phyloP scores from a whole-genome alignment of 208 protist genomes.

The Acanthamoeba lenticulata region DNA sequence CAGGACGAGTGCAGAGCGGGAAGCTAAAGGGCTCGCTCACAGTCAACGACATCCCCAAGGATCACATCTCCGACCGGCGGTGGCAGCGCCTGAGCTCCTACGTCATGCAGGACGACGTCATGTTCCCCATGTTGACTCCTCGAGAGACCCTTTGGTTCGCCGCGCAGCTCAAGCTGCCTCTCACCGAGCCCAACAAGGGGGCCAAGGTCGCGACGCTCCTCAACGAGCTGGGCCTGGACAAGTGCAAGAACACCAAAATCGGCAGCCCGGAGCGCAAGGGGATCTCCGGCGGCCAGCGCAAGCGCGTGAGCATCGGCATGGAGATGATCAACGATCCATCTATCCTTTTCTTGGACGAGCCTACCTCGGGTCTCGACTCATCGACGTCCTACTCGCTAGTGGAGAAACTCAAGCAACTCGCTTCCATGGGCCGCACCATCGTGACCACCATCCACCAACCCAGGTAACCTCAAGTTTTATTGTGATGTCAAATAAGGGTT shows the following conservation, averaged over 20 bases:
- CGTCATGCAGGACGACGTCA: slow-evolving; percentile 60
- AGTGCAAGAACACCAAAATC: slow-evolving; percentile 27
- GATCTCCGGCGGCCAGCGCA: slow-evolving; percentile 75
- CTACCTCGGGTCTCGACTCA: slow-evolving; percentile 67
- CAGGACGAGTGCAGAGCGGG: not conserved
- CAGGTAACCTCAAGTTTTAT: no score
- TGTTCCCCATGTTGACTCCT: slow-evolving; percentile 4
- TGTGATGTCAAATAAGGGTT: no score
- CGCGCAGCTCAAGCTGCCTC: not conserved
- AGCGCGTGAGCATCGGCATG: slow-evolving; percentile 79
- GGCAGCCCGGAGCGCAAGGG: slow-evolving; percentile 34
- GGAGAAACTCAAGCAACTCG: not conserved
- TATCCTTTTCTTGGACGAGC: slow-evolving; percentile 78
- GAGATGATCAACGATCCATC: slow-evolving; percentile 75
- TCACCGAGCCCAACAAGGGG: not conserved
- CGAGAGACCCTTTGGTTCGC: slow-evolving; percentile 16
- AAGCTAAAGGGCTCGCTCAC: not conserved
- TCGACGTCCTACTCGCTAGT: not conserved
- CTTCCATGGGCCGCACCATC: slow-evolving; percentile 50
- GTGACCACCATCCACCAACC: slow-evolving; percentile 55
- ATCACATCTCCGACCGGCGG: not conserved
- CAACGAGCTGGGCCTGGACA: slow-evolving; percentile 43
- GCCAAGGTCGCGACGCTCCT: not conserved
- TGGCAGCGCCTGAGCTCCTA: slow-evolving; percentile 12
- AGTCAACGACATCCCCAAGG: not conserved